Evolutionary conservation across 2,329 filamentous ascomycete genomes (phyloP), one percentile per base, ranked within the genome.

Genomic region (Sporothrix curviconia): DNA sequence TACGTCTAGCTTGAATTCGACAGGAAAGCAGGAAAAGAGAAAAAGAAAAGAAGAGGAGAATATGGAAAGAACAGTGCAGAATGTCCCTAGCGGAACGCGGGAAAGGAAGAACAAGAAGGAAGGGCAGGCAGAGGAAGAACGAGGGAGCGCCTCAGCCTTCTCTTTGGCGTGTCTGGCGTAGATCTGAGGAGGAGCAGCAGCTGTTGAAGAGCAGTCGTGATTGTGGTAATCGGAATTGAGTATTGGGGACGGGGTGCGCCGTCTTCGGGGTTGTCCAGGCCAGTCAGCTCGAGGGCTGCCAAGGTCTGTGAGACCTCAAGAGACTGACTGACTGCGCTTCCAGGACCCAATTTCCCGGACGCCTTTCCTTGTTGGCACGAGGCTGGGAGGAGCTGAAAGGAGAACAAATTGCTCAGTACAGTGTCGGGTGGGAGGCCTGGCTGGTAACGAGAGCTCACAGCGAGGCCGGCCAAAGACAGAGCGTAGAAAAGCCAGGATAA

Each of bases 371-470:
- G 17, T 22, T 22, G 9, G 7, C 43, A 46, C 24, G 43, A 24
- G 43, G 24, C 42, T 32, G 25, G 25, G 4, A 28, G 28, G 34
- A 30, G 46, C 46, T 49, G 46, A 34, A 34, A 30, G 15, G 46
- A 5, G 30, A n/a, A n/a, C n/a, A n/a, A n/a, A n/a, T n/a, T n/a
- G n/a, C n/a, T n/a, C n/a, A n/a, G n/a, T n/a, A n/a, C n/a, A n/a
- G n/a, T n/a, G n/a, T n/a, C n/a, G n/a, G n/a, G n/a, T 49, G 46
- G 28, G 46, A 49, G 30, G 46, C 43, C 43, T 47, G 43, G 43
- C 25, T 25, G 30, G 24, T 28, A 24, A 7, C 12, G 14, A n/a
- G 40, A 17, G 14, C n/a, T n/a, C n/a, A n/a, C n/a, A n/a, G n/a
- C n/a, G n/a, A n/a, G n/a, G n/a, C n/a, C n/a, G n/a, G n/a, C n/a